Evolutionary conservation across 2,329 filamentous ascomycete species (phyloP).

Genomic region (Talaromyces pinophilus): DNA sequence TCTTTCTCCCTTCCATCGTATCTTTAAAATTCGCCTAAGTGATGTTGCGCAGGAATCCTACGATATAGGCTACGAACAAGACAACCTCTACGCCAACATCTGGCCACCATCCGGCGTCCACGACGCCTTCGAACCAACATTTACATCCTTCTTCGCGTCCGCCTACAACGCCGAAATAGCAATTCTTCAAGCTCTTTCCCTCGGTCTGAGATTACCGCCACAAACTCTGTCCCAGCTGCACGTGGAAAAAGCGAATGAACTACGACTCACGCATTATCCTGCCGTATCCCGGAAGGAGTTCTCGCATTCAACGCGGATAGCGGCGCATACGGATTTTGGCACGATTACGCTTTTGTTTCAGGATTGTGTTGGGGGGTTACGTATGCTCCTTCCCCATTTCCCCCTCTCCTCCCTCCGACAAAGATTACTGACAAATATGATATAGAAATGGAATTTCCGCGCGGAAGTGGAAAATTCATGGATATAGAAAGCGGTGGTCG

Average conservation of each 20-base stretch:
- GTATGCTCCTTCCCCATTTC: not conserved
- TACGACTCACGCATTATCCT: conserved; percentile 72
- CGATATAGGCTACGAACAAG: conserved; percentile 14
- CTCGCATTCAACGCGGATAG: conserved; percentile 34
- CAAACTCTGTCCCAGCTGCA: conserved; percentile 59
- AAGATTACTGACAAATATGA: not conserved
- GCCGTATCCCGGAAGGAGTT: conserved; percentile 48
- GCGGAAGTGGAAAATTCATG: not conserved
- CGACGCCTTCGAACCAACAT: conserved; percentile 1
- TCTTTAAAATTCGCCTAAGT: no score
- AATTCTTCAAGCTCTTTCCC: conserved; percentile 43
- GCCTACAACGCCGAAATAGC: conserved; percentile 5
- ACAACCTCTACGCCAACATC: conserved; percentile 15
- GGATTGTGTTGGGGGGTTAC: conserved; percentile 53
- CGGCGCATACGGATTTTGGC: conserved; percentile 61
- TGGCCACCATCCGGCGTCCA: conserved; percentile 6
- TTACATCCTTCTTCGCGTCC: conserved; percentile 13
- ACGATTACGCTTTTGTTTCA: conserved; percentile 52
- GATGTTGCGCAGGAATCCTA: conserved; percentile 13
- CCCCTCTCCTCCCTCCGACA: no score
- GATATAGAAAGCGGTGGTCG: conserved; percentile 6
- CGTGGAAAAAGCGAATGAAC: conserved; percentile 55
- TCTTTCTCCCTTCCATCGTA: not conserved
- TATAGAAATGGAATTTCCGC: conserved; percentile 15
- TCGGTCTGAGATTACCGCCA: conserved; percentile 58